These are phyloP conservation scores for Ceratocystis harringtonii DNA, from an alignment of 2,329 filamentous ascomycete species.

Conservation along the genomic window DNA sequence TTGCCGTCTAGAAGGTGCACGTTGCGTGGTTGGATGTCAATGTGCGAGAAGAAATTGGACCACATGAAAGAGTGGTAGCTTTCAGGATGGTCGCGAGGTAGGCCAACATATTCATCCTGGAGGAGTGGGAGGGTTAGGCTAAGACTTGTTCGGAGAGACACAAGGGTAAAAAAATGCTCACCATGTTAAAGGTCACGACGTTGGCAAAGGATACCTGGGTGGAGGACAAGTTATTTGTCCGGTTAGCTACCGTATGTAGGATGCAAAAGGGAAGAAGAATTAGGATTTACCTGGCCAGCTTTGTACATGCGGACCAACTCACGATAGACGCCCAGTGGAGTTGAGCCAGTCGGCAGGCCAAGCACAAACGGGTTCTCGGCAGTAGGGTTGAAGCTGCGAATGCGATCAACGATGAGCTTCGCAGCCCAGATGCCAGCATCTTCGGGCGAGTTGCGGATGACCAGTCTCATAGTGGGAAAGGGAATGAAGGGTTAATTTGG, in stretches of 20 bases:
- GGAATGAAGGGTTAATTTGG: constrained; percentile 12
- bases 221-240: constrained; percentile 9
- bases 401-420: constrained; percentile 69
- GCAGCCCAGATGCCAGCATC: constrained; percentile 62
- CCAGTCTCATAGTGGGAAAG: constrained; percentile 53
- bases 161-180: constrained; percentile 25
- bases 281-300: constrained; percentile 37
- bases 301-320: constrained; percentile 58
- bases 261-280: neutral
- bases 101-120: constrained; percentile 72
- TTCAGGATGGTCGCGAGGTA: constrained; percentile 68
- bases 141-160: neutral
- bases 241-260: constrained; percentile 13
- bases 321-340: constrained; percentile 63
- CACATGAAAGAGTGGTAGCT: constrained; percentile 91
- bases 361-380: constrained; percentile 63
- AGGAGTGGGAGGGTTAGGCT: constrained; percentile 14
- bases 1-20: constrained; percentile 78
- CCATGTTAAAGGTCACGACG: constrained; percentile 89
- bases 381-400: constrained; percentile 61
- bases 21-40: constrained; percentile 67
- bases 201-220: constrained; percentile 63
- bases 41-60: constrained; percentile 75
- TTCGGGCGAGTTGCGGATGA: constrained; percentile 59
- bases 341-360: constrained; percentile 70